Base-by-base conservation (phyloP, 2,329 filamentous ascomycete species). In the Fusarium coffeatum region DNA sequence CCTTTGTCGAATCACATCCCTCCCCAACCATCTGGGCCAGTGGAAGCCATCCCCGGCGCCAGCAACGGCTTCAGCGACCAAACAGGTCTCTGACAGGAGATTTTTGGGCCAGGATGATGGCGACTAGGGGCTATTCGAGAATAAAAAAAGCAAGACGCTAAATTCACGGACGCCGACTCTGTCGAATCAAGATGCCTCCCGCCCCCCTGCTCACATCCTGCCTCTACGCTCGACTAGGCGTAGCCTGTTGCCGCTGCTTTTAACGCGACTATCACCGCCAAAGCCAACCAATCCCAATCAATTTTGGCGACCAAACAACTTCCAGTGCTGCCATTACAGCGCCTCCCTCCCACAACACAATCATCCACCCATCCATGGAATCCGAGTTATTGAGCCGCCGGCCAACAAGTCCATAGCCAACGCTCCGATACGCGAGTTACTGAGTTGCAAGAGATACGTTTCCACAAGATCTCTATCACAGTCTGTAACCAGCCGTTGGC, bases 21-120 rank as follows among this genome's bases (percentile, higher is more conserved):
- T 75, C 73, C 65, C 73, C 73, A 64, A 66, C 72, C 69, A 71
- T 72, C 60, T 75, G 73, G 73, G 70, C 69, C 73, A 72, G 66
- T 53, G 68, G 66, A 72, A 73, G 71, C 60, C 58, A 66, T 72
- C 72, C 72, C 64, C 68, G 64, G 73, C 73, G 73, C 70, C 70
- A 75, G 64, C 57, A 72, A 67, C 69, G 69, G 68, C 65, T 30
- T 34, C 43, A 56, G 58, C 58, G 53, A 63, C 72, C 73, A 75
- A 71, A 75, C 68, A 75, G 65, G 68, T 62, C 66, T 55, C 55
- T 62, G 54, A 66, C 59, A 68, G 66, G 68, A 53, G 59, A 59
- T 48, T 64, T 70, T 54, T 57, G 20, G 54, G 46, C 67, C 65
- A 70, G 66, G 64, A 69, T 71, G 64, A 55, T 56, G 50, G 66